Evolutionary conservation across 1,284 basidiomycete species (phyloP).

Genomic region (Austroboletus sp.): DNA sequence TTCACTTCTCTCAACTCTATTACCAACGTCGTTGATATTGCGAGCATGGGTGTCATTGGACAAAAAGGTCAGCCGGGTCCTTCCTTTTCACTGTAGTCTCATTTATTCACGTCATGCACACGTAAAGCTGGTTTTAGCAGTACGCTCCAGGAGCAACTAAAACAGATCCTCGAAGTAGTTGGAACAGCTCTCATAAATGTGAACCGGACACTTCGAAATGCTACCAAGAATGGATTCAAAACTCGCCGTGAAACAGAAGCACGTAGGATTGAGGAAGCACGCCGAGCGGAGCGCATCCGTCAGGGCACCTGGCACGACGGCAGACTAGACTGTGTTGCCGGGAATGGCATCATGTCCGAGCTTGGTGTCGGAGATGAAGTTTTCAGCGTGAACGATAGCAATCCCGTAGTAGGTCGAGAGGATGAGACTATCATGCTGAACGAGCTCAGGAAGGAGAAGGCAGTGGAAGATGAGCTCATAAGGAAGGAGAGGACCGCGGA

Average conservation of each 20-base stretch:
- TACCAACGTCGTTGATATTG: constrained; percentile 87
- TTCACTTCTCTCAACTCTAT: constrained; percentile 86
- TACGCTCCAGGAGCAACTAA: constrained; percentile 80
- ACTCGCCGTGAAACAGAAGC: constrained; percentile 30
- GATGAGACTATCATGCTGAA: constrained; percentile 7
- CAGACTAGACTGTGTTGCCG: constrained; percentile 70
- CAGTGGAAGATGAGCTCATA: constrained; percentile 27
- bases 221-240: constrained; percentile 38
- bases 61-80: constrained; percentile 63
- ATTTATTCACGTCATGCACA: constrained; percentile 4
- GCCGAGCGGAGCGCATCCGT: constrained; percentile 41
- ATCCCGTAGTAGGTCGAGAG: constrained; percentile 18
- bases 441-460: constrained; percentile 22
- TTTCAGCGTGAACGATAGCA: constrained; percentile 36
- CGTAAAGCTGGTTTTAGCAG: constrained; percentile 73
- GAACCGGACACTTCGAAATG: constrained; percentile 45
- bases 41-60: constrained; percentile 86
- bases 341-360: constrained; percentile 78
- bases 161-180: constrained; percentile 79
- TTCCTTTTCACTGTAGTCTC: background rate
- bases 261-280: constrained; percentile 34
- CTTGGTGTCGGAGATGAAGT: constrained; percentile 72
- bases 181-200: constrained; percentile 66
- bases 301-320: constrained; percentile 74
- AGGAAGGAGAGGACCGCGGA: constrained; percentile 33